Base-by-base conservation (phyloP, 768 basidiomycete genomes). In the Kwoniella pini region DNA sequence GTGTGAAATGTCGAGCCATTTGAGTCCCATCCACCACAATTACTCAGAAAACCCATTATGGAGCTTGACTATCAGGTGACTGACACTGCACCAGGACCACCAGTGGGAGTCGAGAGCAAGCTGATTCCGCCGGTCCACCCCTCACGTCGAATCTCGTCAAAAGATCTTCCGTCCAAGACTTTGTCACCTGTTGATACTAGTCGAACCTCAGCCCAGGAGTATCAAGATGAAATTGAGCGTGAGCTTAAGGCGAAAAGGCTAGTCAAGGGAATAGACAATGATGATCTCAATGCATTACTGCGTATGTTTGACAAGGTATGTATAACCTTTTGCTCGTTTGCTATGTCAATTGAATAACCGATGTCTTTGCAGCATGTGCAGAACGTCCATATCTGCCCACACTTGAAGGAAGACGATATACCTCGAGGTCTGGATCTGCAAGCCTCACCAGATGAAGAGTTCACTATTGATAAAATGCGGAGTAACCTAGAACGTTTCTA, bases 221-320 rank as follows among this genome's bases (percentile, higher is more conserved):
- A 42, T 19, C 19, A 42, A 28, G 51, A 13, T 19, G 49, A 58
- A 36, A 36, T 54, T 10, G 19, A 58, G 26, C 33, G 15, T 27
- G n/a, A 40, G 66, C 30, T 19, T 81, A 22, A 42, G 19, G 40
- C 40, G 7, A 42, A 42, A 19, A 12, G 40, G 12, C 11, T 42
- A 9, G 62, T 81, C 1, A 54, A 69, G 2, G 80, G 80, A 10
- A 44, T 82, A n/a, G 65, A 76, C 39, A 80, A 82, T 60, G 80
- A 81, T 24, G 76, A 81, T 39, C 65, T 82, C 0, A 79, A 78
- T 62, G 75, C 77, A 30, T 69, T 82, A 26, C 67, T 81, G 24
- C 46, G 82, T 24, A 68, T 80, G 27, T 81, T 82, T 68, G 80
- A 82, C 70, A 81, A 81, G 74, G 81, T 80, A 19, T 38, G 76